Evolutionary conservation across 495 filamentous ascomycete genomes (phyloP).

Genomic region (Lasiosphaeria ovina): DNA sequence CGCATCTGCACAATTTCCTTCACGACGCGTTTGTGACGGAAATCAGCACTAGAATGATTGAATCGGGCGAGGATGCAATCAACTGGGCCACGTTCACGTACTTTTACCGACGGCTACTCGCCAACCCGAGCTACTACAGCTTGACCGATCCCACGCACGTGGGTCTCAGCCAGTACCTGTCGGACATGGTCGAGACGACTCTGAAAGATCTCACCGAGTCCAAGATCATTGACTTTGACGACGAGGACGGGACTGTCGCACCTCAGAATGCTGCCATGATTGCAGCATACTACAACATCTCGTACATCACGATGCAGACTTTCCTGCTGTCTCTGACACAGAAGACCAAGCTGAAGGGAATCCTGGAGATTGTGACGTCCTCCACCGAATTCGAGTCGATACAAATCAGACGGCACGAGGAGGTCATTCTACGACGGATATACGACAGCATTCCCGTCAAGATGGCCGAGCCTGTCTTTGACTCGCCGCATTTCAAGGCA

Average conservation of each 20-base stretch:
- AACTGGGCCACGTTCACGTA: slow-evolving; percentile 99
- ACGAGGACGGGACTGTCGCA: slow-evolving; percentile 88
- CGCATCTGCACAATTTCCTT: slow-evolving; percentile 83
- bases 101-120: slow-evolving; percentile 95
- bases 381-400: slow-evolving; percentile 95
- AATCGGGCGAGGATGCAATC: slow-evolving; percentile 94
- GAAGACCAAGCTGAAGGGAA: slow-evolving; percentile 90
- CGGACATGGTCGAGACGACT: slow-evolving; percentile 90
- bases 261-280: slow-evolving; percentile 97
- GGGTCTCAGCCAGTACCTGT: slow-evolving; percentile 89
- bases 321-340: slow-evolving; percentile 91
- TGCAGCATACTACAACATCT: slow-evolving; percentile 98
- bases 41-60: slow-evolving; percentile 88
- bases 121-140: slow-evolving; percentile 96
- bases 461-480: slow-evolving; percentile 79
- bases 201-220: slow-evolving; percentile 88
- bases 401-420: slow-evolving; percentile 92
- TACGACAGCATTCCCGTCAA: slow-evolving; percentile 95
- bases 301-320: slow-evolving; percentile 99
- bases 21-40: slow-evolving; percentile 97
- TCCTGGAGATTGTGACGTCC: slow-evolving; percentile 94
- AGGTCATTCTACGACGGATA: slow-evolving; percentile 80
- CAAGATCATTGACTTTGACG: slow-evolving; percentile 94
- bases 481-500: slow-evolving; percentile 97
- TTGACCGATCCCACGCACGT: slow-evolving; percentile 87